Evolutionary conservation across 148 eudicot species (phyloP), one percentile per base, ranked within the genome.

Genomic region (Heliamphora exappendiculata): DNA sequence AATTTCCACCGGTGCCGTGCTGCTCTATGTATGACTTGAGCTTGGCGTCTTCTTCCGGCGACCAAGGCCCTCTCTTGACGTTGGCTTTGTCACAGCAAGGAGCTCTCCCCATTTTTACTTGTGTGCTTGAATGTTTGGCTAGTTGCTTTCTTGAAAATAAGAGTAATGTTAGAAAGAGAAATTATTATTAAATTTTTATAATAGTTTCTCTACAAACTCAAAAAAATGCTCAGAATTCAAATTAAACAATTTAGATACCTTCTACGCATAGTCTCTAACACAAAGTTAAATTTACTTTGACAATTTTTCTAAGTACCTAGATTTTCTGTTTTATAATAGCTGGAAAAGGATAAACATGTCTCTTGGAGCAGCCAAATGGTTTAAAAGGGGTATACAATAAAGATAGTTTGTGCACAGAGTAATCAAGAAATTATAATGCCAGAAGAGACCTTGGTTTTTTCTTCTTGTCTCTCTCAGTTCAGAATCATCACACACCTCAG

Each of bases 51-150:
- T 88, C 91, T 81, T 88, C 91, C 13, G 91, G 91, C 17, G 91
- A 86, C 91, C 91, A 88, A 36, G 91, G 91, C 71, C 91, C 91
- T 84, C 75, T 88, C 87, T 88, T 88, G 65, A 88, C 91, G 73
- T 84, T 88, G 11, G 88, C 86, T 84, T 88, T 88, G 81, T 88
- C 91, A 77, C 91, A 88, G 59, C 91, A 88, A 76, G 91, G 91
- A 55, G 91, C 91, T 80, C 91, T 86, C 36, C 97, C 97, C 97
- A 92, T 89, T 31, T 37, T 68, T 81, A 22, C 2, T n/a, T 19
- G 39, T 14, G 29, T 2, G 2, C 17, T 58, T 51, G 1, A n/a
- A 37, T 66, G 67, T 3, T 58, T 60, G 39, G 3, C 39, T 50
- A 16, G 49, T 29, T 13, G 4, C 22, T 14, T 36, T 53, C 20